Evolutionary conservation across 2,329 filamentous ascomycete genomes (phyloP).

Genomic region (Fusarium sp.): DNA sequence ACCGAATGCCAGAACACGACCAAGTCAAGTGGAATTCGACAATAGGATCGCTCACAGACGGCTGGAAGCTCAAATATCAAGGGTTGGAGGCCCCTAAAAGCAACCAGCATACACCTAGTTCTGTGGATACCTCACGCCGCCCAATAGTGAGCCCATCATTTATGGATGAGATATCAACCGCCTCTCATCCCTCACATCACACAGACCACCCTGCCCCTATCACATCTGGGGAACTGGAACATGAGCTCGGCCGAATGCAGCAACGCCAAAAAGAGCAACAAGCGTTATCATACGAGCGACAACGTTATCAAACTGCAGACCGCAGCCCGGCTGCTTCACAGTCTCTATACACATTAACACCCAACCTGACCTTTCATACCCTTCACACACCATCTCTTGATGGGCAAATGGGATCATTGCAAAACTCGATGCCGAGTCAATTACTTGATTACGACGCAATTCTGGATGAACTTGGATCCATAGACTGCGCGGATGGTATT

Average conservation of each 20-base stretch:
- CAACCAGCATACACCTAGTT: conserved; percentile 26
- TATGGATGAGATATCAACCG: conserved; percentile 45
- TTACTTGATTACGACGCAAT: conserved; percentile 61
- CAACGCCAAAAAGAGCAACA: conserved; percentile 37
- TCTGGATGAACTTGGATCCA: conserved; percentile 63
- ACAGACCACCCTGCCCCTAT: conserved; percentile 34
- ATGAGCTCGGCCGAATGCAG: conserved; percentile 40
- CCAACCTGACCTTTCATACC: conserved; percentile 41
- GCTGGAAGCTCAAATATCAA: conserved; percentile 39
- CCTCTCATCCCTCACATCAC: conserved; percentile 41
- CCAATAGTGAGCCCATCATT: conserved; percentile 34
- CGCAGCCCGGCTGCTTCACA: conserved; percentile 36
- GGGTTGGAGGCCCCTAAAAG: conserved; percentile 34
- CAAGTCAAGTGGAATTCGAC: conserved; percentile 47
- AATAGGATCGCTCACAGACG: conserved; percentile 41
- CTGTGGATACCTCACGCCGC: conserved; percentile 30
- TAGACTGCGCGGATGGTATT: conserved; percentile 59
- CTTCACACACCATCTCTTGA: conserved; percentile 37
- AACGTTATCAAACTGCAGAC: conserved; percentile 31
- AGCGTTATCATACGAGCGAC: conserved; percentile 35
- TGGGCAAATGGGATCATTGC: conserved; percentile 35
- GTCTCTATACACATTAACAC: conserved; percentile 38
- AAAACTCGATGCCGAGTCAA: conserved; percentile 35
- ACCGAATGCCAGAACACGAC: conserved; percentile 49
- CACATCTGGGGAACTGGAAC: conserved; percentile 36